These are phyloP conservation scores for Powellomyces hirtus DNA, from an alignment of 192 early-diverging fungal species.

Conservation along the genomic window DNA sequence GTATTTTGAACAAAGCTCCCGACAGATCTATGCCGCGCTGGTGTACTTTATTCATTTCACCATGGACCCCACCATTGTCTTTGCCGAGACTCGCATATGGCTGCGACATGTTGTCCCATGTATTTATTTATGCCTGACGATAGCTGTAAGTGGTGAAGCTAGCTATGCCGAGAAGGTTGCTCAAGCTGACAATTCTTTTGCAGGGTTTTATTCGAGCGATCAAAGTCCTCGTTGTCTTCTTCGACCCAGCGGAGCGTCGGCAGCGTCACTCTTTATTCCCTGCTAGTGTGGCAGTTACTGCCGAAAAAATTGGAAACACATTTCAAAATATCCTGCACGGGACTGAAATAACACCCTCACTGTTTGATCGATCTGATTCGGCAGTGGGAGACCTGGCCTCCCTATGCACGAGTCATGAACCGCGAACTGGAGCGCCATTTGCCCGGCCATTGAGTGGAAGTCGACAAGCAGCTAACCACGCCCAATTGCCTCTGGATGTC, in stretches of 20 bases:
- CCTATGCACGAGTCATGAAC: background rate
- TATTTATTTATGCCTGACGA: background rate
- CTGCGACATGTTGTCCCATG: background rate
- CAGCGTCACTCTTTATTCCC: background rate
- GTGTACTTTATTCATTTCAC: background rate
- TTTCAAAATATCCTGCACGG: background rate
- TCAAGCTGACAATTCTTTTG: background rate
- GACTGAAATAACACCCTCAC: background rate
- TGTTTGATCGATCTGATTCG: background rate
- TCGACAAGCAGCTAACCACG: background rate
- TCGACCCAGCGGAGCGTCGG: background rate
- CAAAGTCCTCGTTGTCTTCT: background rate
- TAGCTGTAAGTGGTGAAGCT: background rate
- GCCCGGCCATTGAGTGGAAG: background rate
- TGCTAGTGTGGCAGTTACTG: background rate
- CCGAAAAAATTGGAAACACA: background rate
- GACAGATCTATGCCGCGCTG: background rate
- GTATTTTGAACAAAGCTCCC: background rate
- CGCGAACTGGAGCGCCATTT: background rate
- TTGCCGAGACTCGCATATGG: background rate
- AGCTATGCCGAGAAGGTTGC: background rate
- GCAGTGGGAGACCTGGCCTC: background rate
- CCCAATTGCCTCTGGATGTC: background rate
- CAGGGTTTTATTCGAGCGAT: background rate
- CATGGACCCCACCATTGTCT: background rate